Conservation (phyloP, 2,329 filamentous ascomycete genomes). For the Ophioceras dolichostomum region DNA sequence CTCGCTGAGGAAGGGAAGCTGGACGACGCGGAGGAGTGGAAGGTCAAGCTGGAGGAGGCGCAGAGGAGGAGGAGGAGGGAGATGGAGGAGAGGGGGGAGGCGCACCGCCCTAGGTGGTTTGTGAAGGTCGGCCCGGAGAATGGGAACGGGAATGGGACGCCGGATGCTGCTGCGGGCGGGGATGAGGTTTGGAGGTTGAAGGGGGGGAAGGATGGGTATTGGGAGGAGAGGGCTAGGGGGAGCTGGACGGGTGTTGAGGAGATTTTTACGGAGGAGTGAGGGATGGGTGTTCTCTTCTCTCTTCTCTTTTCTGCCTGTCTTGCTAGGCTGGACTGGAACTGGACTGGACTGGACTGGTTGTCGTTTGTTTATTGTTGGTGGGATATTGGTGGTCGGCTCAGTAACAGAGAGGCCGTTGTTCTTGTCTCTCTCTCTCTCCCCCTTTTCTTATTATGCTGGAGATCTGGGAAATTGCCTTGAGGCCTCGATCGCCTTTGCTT, state of each 20-base stretch:
- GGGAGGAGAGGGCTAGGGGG: constrained; percentile 67
- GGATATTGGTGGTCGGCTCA: no score
- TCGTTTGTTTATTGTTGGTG: not conserved
- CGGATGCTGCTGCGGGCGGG: no score
- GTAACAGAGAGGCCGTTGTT: no score
- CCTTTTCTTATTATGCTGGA: not conserved
- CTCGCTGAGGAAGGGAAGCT: constrained; percentile 71
- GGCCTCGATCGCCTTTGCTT: no score
- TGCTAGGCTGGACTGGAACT: no score
- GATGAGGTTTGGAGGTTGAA: constrained; percentile 68
- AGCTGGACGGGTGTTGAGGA: constrained; percentile 49
- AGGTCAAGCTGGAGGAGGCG: constrained; percentile 72
- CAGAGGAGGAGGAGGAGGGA: constrained; percentile 65
- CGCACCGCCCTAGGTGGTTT: constrained; percentile 76
- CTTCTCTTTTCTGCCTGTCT: not conserved
- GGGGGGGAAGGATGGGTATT: constrained; percentile 78
- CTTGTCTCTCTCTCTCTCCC: not conserved
- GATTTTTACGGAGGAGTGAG: constrained; percentile 26
- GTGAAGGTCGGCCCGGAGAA: constrained; percentile 49
- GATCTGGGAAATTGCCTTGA: not conserved
- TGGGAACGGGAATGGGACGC: no score
- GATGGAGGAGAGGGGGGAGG: constrained; percentile 62
- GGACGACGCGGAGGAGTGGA: constrained; percentile 73
- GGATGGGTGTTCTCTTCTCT: not conserved
- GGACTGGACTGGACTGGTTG: not conserved